phyloP scores from a whole-genome alignment of 768 basidiomycete genomes.

The Boletus bicolor region DNA sequence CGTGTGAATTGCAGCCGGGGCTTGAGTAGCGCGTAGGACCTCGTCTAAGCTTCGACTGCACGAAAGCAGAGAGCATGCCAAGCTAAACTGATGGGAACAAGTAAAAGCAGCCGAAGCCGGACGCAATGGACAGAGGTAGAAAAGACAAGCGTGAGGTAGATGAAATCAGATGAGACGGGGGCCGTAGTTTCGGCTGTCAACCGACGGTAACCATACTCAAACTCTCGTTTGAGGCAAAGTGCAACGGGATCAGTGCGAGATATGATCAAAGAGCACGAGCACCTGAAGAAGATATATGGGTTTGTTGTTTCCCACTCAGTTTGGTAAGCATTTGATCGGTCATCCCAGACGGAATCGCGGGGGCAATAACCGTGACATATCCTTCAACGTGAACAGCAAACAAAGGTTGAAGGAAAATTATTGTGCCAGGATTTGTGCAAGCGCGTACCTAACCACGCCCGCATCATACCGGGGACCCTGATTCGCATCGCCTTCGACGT shows the following conservation, averaged over 20 bases:
- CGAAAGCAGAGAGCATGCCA: not conserved
- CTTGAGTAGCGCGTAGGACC: too few relatives aligned
- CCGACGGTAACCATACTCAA: not conserved
- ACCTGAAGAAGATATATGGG: not conserved
- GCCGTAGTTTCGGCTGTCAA: not conserved
- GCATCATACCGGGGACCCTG: conserved; percentile 43
- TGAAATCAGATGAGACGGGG: not conserved
- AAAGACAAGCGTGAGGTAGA: not conserved
- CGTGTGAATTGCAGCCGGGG: too few relatives aligned
- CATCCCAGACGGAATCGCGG: conserved; percentile 1
- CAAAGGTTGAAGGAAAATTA: not conserved
- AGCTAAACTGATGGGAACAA: not conserved
- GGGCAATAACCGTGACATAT: not conserved
- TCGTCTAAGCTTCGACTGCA: not conserved
- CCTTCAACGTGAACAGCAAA: not conserved
- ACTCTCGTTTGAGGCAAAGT: not conserved
- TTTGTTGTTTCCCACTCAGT: conserved; percentile 1
- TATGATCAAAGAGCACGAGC: not conserved
- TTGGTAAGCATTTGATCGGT: not conserved
- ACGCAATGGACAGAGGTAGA: not conserved
- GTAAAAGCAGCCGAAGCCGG: not conserved
- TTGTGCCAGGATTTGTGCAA: conserved; percentile 33
- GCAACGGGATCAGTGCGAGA: not conserved
- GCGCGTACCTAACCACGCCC: conserved; percentile 40
- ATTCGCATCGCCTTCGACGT: conserved; percentile 16